phyloP scores from a whole-genome alignment of 2,329 filamentous ascomycete species.

The Paraphaeosphaeria minitans region DNA sequence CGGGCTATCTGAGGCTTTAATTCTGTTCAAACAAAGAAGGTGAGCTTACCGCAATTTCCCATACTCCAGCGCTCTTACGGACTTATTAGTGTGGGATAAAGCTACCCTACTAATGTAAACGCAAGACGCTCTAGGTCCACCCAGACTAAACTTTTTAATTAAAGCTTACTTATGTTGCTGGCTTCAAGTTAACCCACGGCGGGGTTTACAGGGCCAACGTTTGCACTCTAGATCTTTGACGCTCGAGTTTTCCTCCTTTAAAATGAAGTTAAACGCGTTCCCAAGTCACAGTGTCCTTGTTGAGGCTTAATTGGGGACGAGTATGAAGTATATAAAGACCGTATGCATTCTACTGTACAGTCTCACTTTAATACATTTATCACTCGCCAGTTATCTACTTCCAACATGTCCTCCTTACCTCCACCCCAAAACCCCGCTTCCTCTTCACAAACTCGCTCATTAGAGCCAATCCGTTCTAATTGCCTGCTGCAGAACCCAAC shows the following conservation, averaged over 20 bases:
- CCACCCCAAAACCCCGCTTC: background rate
- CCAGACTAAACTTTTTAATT: background rate
- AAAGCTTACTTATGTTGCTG: background rate
- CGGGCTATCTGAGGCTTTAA: background rate
- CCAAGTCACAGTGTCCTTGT: background rate
- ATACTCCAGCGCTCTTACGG: background rate
- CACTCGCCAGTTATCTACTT: background rate
- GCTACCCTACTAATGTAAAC: too few relatives aligned
- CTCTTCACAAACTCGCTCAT: background rate
- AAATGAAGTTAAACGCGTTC: background rate
- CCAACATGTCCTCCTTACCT: constrained; percentile 7
- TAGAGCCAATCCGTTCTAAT: constrained; percentile 9
- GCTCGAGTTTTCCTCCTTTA: background rate
- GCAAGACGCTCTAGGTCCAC: background rate
- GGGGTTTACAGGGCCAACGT: background rate
- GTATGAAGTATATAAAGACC: background rate
- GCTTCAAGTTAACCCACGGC: background rate
- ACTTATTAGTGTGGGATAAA: too few relatives aligned
- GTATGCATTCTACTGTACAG: background rate
- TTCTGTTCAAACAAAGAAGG: constrained; percentile 9
- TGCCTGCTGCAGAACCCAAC: background rate
- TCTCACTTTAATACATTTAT: background rate
- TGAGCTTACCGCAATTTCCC: constrained; percentile 2
- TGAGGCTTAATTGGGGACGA: background rate
- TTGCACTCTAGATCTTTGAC: background rate